phyloP scores from a whole-genome alignment of 352 stramenopile species.

The Phytopythium litorale region DNA sequence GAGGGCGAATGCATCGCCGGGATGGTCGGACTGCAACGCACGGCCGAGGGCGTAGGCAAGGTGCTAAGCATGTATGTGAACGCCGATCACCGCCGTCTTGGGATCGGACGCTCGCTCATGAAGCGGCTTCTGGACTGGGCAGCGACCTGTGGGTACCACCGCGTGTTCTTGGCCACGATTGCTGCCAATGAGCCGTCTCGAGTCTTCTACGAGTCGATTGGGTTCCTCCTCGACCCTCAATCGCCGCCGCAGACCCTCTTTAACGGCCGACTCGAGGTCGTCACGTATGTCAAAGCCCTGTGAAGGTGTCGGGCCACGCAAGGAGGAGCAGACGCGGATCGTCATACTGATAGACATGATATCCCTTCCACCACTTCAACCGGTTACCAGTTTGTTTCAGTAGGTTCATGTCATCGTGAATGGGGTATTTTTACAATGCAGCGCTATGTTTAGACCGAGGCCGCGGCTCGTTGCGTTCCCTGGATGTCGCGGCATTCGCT shows the following conservation, averaged over 20 bases:
- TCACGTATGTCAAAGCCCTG: slow-evolving; percentile 16
- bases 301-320: background rate
- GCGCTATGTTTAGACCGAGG: slow-evolving; percentile 1
- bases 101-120: slow-evolving; percentile 17
- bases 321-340: background rate
- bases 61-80: slow-evolving; percentile 19
- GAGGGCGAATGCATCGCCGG: slow-evolving; percentile 11
- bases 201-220: slow-evolving; percentile 15
- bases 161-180: slow-evolving; percentile 17
- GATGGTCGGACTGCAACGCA: slow-evolving; percentile 16
- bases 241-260: slow-evolving; percentile 11
- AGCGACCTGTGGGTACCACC: slow-evolving; percentile 9
- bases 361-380: background rate
- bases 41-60: slow-evolving; percentile 8
- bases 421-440: background rate
- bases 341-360: background rate
- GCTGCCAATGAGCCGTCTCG: slow-evolving; percentile 6
- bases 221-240: slow-evolving; percentile 13
- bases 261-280: slow-evolving; percentile 12
- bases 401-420: background rate
- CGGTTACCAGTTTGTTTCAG: background rate
- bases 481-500: background rate
- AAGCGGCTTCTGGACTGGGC: slow-evolving; percentile 12
- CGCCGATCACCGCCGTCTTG: slow-evolving; percentile 13
- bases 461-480: background rate